Evolutionary conservation across 306 rosid species (phyloP).

Genomic region (Fagus sylvatica): DNA sequence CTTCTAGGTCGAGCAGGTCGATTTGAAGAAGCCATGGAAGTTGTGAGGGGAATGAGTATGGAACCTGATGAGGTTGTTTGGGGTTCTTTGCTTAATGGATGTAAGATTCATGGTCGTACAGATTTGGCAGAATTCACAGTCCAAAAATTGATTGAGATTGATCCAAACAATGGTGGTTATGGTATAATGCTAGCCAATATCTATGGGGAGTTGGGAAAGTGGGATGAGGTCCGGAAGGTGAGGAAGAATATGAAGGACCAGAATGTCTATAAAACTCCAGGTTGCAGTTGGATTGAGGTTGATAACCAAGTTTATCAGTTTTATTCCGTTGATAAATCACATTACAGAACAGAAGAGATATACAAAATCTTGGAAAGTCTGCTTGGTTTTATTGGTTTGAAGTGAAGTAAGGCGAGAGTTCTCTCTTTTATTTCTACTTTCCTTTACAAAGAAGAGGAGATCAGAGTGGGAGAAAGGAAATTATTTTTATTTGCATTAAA

Average conservation of each 20-base stretch:
- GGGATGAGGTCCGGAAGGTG: slow-evolving; percentile 72
- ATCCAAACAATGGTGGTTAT: slow-evolving; percentile 74
- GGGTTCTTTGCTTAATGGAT: slow-evolving; percentile 81
- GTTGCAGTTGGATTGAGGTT: slow-evolving; percentile 85
- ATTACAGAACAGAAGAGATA: slow-evolving; percentile 55
- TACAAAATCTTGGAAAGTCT: slow-evolving; percentile 47
- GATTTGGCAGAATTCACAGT: slow-evolving; percentile 73
- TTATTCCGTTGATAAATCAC: slow-evolving; percentile 61
- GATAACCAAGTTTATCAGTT: slow-evolving; percentile 64
- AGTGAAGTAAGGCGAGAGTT: slow-evolving; percentile 9
- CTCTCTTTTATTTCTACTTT: not conserved
- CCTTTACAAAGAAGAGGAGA: not conserved
- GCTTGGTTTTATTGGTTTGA: slow-evolving; percentile 27
- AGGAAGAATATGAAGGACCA: slow-evolving; percentile 54
- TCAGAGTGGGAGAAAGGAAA: not conserved
- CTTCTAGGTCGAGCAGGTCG: slow-evolving; percentile 76
- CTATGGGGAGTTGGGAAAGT: slow-evolving; percentile 62
- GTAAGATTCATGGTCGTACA: slow-evolving; percentile 61
- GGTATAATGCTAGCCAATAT: slow-evolving; percentile 60
- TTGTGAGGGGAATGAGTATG: slow-evolving; percentile 59
- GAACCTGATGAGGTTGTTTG: slow-evolving; percentile 85
- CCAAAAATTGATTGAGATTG: slow-evolving; percentile 53
- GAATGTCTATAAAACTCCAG: slow-evolving; percentile 61
- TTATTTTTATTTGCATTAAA: not conserved
- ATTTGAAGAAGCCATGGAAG: slow-evolving; percentile 70